Conservation (phyloP, 1,139 yeast genomes). For the Yamadazyma pseudoaaseri region DNA sequence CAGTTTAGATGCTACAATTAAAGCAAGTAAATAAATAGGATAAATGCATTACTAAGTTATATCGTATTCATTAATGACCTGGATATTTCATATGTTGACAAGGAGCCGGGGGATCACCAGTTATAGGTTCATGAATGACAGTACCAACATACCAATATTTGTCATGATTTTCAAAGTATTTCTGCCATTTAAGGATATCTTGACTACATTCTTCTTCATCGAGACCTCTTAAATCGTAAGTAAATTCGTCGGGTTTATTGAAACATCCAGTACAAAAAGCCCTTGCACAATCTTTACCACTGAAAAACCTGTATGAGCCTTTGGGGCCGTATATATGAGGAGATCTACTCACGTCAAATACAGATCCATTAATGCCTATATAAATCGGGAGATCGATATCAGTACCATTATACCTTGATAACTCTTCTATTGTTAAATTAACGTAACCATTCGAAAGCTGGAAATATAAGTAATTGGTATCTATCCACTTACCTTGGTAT, state of each 20-base stretch:
- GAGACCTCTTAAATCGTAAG: slow-evolving; percentile 69
- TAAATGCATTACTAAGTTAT: slow-evolving; percentile 2
- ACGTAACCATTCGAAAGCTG: slow-evolving; percentile 19
- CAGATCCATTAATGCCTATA: slow-evolving; percentile 63
- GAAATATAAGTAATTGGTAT: slow-evolving; percentile 39
- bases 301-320: slow-evolving; percentile 60
- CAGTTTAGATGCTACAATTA: slow-evolving; percentile 58
- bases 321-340: slow-evolving; percentile 60
- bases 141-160: slow-evolving; percentile 67
- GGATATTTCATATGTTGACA: slow-evolving; percentile 41
- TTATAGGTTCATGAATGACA: slow-evolving; percentile 40
- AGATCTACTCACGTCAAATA: slow-evolving; percentile 66
- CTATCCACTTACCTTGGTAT: slow-evolving; percentile 51
- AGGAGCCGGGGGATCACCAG: slow-evolving; percentile 36
- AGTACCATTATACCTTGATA: slow-evolving; percentile 54
- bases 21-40: slow-evolving; percentile 7
- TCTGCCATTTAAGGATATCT: slow-evolving; percentile 49
- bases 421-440: slow-evolving; percentile 45
- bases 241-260: slow-evolving; percentile 51
- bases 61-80: slow-evolving; percentile 11
- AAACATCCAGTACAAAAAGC: slow-evolving; percentile 81
- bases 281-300: slow-evolving; percentile 72
- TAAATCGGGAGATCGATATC: slow-evolving; percentile 54
- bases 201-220: slow-evolving; percentile 29
- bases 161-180: slow-evolving; percentile 43